Evolutionary conservation across 176 grass and related monocot genomes (phyloP).

Genomic region (Pontederia crassipes): DNA sequence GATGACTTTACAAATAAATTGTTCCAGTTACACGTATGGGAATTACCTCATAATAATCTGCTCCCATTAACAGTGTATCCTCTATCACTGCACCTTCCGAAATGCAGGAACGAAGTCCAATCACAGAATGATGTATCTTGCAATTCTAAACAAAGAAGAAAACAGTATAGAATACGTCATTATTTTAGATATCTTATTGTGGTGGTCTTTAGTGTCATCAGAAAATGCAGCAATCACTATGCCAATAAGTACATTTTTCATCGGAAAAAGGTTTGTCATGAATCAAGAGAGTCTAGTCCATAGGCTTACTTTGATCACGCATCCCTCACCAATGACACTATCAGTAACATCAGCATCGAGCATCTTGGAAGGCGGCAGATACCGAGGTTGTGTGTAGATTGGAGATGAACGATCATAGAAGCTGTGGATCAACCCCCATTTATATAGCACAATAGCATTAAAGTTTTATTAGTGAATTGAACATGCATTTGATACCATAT

Average conservation of each 20-base stretch:
- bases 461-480: no score
- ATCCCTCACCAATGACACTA: constrained; percentile 94
- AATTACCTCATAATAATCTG: constrained; percentile 95
- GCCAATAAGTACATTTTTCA: no score
- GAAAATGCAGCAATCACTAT: no score
- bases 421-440: constrained; percentile 30
- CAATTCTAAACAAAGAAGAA: constrained; percentile 36
- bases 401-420: constrained; percentile 82
- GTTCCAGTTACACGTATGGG: background rate
- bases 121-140: constrained; percentile 80
- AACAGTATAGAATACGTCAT: background rate
- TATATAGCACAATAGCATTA: background rate
- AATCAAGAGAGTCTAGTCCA: no score
- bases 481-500: no score
- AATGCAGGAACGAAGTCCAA: constrained; percentile 88
- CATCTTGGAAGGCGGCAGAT: constrained; percentile 86
- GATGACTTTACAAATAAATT: constrained; percentile 8
- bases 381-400: constrained; percentile 85
- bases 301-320: constrained; percentile 83
- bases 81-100: constrained; percentile 89
- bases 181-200: constrained; percentile 10
- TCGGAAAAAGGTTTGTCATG: no score
- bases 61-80: constrained; percentile 88
- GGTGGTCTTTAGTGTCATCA: background rate
- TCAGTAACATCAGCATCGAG: constrained; percentile 74